These are phyloP conservation scores for Alternaria hordeiaustralica DNA, from an alignment of 2,329 filamentous ascomycete genomes.

Conservation along the genomic window DNA sequence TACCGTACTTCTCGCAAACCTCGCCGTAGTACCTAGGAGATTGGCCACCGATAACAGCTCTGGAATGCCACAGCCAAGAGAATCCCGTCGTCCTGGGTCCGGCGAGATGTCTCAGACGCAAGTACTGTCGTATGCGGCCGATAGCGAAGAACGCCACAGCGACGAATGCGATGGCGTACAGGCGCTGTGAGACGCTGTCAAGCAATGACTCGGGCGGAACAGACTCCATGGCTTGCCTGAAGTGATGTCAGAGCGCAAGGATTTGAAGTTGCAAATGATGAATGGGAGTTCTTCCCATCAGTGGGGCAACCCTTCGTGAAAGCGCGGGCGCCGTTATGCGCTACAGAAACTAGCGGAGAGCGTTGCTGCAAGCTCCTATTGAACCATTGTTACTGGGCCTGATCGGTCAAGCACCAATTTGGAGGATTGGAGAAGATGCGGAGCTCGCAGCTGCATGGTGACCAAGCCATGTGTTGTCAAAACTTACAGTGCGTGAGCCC, in stretches of 20 bases:
- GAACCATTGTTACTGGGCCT: background rate
- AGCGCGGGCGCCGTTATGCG: background rate
- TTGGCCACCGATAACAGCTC: slow-evolving; percentile 34
- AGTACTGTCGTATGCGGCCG: slow-evolving; percentile 32
- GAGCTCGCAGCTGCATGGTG: background rate
- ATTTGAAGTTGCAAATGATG: slow-evolving; percentile 3
- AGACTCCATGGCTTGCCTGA: slow-evolving; percentile 16
- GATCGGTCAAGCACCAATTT: background rate
- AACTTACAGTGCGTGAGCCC: background rate
- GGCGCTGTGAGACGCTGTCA: slow-evolving; percentile 11
- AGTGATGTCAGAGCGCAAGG: slow-evolving; percentile 2
- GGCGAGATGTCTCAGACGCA: slow-evolving; percentile 40
- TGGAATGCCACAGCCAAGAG: slow-evolving; percentile 42
- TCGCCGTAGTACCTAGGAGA: slow-evolving; percentile 37
- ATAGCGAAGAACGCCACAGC: slow-evolving; percentile 21
- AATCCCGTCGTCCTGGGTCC: slow-evolving; percentile 40
- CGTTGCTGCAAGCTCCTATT: background rate
- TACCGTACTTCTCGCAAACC: slow-evolving; percentile 42
- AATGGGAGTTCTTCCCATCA: slow-evolving; percentile 1
- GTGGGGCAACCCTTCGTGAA: slow-evolving; percentile 6
- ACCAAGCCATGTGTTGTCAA: background rate
- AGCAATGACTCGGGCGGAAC: slow-evolving; percentile 7
- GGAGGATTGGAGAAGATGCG: background rate
- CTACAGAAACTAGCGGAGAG: slow-evolving; percentile 7
- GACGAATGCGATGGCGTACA: slow-evolving; percentile 21